Percentiles rank a stretch among this genome's conserved stretches.
phyloP scores from a whole-genome alignment of 495 filamentous ascomycete species.

The Penicillium soppii region DNA sequence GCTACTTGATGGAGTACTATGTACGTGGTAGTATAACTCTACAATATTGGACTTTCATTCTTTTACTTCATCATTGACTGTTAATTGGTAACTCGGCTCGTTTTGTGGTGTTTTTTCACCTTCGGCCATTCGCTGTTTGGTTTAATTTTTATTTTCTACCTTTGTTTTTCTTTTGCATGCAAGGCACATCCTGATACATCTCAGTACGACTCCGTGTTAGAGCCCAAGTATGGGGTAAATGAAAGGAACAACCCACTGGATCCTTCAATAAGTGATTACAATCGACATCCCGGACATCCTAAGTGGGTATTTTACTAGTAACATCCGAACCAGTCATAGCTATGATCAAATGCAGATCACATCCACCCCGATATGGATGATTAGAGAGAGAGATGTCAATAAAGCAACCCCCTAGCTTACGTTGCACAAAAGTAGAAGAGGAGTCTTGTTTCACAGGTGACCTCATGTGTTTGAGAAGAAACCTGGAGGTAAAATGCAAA shows the following conservation, averaged over 20 bases:
- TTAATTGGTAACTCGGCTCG: too few species aligned
- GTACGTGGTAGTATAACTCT: too few species aligned
- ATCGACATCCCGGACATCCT: constrained; percentile 4
- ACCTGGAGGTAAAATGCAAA: too few species aligned
- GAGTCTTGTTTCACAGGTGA: not conserved
- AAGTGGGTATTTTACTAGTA: not conserved
- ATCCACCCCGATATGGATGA: not conserved
- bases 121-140: too few species aligned
- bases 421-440: not conserved
- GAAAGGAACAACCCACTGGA: constrained; percentile 1
- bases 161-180: not conserved
- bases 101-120: too few species aligned
- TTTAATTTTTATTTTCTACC: not conserved
- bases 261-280: constrained; percentile 3
- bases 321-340: constrained; percentile 1
- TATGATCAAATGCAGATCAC: constrained; percentile 4
- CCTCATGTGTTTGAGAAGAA: not conserved
- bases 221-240: constrained; percentile 6
- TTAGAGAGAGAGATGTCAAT: not conserved
- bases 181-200: constrained; percentile 2
- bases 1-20: too few species aligned
- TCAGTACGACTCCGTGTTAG: not conserved
- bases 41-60: too few species aligned
- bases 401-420: not conserved
- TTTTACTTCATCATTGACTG: too few species aligned